Base-by-base conservation (phyloP, 441 rosid species). In the Brassica balearica region DNA sequence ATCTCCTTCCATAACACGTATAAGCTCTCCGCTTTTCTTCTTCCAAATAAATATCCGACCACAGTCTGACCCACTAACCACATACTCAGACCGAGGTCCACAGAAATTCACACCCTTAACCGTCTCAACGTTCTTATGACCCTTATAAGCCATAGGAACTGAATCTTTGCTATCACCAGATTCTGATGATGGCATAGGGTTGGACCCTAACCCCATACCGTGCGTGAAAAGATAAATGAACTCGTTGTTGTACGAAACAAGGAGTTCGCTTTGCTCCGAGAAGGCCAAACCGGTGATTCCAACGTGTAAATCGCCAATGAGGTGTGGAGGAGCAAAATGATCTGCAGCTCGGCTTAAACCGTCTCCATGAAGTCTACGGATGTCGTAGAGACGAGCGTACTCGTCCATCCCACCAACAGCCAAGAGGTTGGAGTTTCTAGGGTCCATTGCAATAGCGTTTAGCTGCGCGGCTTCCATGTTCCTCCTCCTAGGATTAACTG, bases 11-110 rank as follows among this genome's bases (percentile, higher is more conserved):
- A 93, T 91, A 59, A 90, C 91, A 79, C 91, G 92, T 65, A 93
- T 65, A 51, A 92, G 94, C 85, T 85, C 82, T 67, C 95, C 97
- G 8, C 82, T 86, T 77, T 87, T 91, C 73, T 90, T 95, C 88
- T 80, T 91, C 99, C 99, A 95, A 43, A 93, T 90, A 81, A 93
- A 95, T 68, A 93, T 87, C 70, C 94, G 83, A 19, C 99, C 99
- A 81, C 99, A 95, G 79, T 95, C 97, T 32, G 99, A 95, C 9
- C 98, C 97, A 15, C 97, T 95, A 78, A 87, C 88, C 82, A 93
- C 98, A 84, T 92, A 95, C 76, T 93, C 94, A 41, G 91, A 89
- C 76, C 83, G 73, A 3, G 97, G 97, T 81, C 99, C 99, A 65
- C 84, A 92, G 77, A 93, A 95, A 75, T 80, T 89, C 48, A 92